Base-by-base conservation (phyloP, 140 eudicot species). In the Ambrosia hybrid region DNA sequence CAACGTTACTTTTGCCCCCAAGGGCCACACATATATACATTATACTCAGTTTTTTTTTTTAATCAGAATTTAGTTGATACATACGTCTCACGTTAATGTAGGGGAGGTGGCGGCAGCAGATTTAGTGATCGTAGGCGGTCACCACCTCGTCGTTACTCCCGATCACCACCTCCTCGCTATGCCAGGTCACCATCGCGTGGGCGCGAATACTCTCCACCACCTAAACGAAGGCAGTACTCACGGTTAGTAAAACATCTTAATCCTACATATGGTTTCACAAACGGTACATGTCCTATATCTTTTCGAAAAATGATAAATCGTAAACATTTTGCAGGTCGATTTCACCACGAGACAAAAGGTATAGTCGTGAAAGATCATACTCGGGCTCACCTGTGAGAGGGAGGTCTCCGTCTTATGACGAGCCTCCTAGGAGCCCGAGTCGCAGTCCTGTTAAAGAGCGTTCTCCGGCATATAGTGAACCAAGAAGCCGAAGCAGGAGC, bases 121-220 rank as follows among this genome's bases (percentile, higher is more conserved):
- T 70, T 55, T 26, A 70, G 14, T 10, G 74, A 70, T 3, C 74
- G 74, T 21, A 85, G 96, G 70, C 77, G 85, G 51, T 81, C 92
- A n/a, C 86, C 95, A 11, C 90, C 90, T n/a, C 85, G 86, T 34
- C 84, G 81, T 26, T 71, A 82, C 56, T 71, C 78, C 33, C 88
- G 85, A 2, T 83, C 91, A 45, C 89, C 91, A 58, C 86, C 92
- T 59, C 85, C 87, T 14, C 88, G 88, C 58, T 73, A 79, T 76
- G 86, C 77, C 55, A 83, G 89, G 63, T 81, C 87, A 7, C 82
- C 72, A 70, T 86, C 96, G 0, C 83, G 43, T 51, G 62, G 88
- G 78, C 92, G 81, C 72, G 93, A 80, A 12, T 80, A 86, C 84
- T 80, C 89, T 65, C 87, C 92, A 0, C 85, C 86, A 59, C 90